These are phyloP conservation scores for Cyclotella choctawhatcheeana DNA, from an alignment of 108 stramenopile genomes.

Conservation along the genomic window DNA sequence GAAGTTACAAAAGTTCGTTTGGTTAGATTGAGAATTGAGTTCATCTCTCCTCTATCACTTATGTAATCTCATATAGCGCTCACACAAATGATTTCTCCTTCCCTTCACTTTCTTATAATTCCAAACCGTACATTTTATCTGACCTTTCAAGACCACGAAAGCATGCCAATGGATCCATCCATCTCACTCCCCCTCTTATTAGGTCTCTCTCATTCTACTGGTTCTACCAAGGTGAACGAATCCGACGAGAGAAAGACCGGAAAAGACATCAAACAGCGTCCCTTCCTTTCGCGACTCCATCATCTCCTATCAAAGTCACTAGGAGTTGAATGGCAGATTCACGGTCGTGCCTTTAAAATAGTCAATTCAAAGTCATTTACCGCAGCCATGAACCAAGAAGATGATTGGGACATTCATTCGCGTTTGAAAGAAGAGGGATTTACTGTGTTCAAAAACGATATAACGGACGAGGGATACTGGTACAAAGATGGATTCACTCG, in stretches of 20 bases:
- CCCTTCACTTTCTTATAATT: too few species aligned
- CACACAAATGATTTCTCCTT: too few species aligned
- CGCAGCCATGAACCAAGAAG: not conserved
- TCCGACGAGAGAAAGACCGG: not conserved
- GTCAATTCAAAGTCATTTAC: not conserved
- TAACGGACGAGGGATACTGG: not conserved
- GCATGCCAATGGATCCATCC: constrained; percentile 25
- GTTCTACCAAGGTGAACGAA: not conserved
- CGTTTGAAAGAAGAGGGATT: not conserved
- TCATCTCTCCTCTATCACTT: too few species aligned
- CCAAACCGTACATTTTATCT: too few species aligned
- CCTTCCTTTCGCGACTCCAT: not conserved
- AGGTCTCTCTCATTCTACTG: constrained; percentile 19
- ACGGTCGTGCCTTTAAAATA: not conserved
- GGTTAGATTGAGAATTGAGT: too few species aligned
- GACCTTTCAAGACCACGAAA: too few species aligned
- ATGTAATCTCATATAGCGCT: too few species aligned
- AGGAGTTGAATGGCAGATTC: not conserved
- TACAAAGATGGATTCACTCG: not conserved
- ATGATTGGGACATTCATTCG: not conserved
- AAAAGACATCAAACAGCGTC: not conserved
- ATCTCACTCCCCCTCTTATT: constrained; percentile 30
- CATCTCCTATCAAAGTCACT: not conserved
- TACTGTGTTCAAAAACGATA: not conserved
- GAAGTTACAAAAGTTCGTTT: too few species aligned